Evolutionary conservation across 352 stramenopile species (phyloP), one percentile per base, ranked within the genome.

Genomic region (Pythium chondricola): DNA sequence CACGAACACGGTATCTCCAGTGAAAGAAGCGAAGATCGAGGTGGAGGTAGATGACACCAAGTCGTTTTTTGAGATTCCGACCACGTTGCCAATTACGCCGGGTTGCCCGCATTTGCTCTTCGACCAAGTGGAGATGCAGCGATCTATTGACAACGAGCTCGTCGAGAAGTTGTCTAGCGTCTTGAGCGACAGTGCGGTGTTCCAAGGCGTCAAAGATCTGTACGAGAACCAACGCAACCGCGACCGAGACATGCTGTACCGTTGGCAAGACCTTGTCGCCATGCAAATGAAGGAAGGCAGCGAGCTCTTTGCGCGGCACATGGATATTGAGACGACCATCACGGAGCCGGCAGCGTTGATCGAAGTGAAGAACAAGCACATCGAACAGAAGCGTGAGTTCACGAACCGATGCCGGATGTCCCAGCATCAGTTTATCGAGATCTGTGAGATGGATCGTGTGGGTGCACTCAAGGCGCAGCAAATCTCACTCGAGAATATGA

Each of bases 281-380:
- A 86, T 83, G 75, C 79, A 90, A 48, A 90, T 90, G 79, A 88
- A 88, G 39, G 79, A 90, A 61, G 75, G 79, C 25, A 77, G 64
- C 29, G 78, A 88, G 24, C 52, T 90, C 16, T 88, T 79, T 39
- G 60, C 65, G 5, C 74, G 73, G 13, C 78, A 90, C 21, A 56
- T 69, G 11, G 62, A 62, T 21, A 45, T 71, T 0, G 75, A 86
- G 43, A 71, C 70, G 56, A 57, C 63, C 18, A 65, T 65, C 0
- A 61, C 58, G 3, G 73, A 83, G 22, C 56, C 71, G 8, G 63
- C 67, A 6, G 66, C 67, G 29, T 53, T 82, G 25, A 83, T 85
- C 26, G 65, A 50, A 10, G 40, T 82, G 2, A 85, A 88, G 61
- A 81, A 61, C 30, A 66, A 81, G 53, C 75, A 90, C 30, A 17